These are phyloP conservation scores for Kuraishia piskuri DNA, from an alignment of 805 yeast species.

Conservation along the genomic window DNA sequence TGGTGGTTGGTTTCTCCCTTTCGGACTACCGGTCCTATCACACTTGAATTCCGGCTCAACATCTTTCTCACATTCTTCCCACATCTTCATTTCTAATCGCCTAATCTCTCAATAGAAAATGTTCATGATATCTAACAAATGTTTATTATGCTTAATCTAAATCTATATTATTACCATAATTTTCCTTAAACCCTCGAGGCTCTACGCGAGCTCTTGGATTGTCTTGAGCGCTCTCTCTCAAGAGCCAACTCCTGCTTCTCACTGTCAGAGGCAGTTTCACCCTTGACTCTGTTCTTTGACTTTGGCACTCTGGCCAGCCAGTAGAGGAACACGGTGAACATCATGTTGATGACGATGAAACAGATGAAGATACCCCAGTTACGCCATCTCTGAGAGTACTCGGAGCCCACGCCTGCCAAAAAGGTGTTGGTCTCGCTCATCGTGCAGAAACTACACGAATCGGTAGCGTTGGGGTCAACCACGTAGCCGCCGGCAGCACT, in stretches of 20 bases:
- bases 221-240: conserved; percentile 1
- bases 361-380: conserved; percentile 45
- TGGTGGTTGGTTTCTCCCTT: no score
- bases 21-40: no score
- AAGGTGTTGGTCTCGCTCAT: conserved; percentile 48
- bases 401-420: conserved; percentile 36
- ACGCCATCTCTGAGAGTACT: conserved; percentile 36
- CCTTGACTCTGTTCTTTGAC: conserved; percentile 9
- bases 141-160: no score
- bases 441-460: conserved; percentile 53
- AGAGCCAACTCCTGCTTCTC: neutral
- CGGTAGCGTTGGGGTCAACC: conserved; percentile 32
- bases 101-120: no score
- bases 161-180: neutral
- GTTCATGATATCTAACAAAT: no score
- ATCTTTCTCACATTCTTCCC: no score
- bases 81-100: no score
- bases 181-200: neutral
- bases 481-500: conserved; percentile 38
- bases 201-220: neutral
- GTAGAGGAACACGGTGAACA: conserved; percentile 25
- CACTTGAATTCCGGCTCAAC: no score
- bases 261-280: conserved; percentile 2
- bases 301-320: conserved; percentile 11
- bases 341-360: conserved; percentile 35